Evolutionary conservation across 108 stramenopile species (phyloP).

Genomic region (Cylindrotheca fusiformis): DNA sequence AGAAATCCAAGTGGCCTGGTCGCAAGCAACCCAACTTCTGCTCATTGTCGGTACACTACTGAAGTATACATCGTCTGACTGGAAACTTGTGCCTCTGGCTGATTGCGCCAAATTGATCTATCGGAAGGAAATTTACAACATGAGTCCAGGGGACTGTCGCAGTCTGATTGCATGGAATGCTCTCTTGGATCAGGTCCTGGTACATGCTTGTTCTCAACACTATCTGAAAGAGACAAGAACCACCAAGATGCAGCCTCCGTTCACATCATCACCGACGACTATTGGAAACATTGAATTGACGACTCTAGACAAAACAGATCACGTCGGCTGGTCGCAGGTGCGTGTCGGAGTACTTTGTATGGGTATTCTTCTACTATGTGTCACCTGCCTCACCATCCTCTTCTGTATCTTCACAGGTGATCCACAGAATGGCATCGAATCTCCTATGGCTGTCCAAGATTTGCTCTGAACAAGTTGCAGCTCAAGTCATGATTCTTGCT

Average conservation of each 20-base stretch:
- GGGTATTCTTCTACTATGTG: not conserved
- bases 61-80: constrained; percentile 39
- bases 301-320: constrained; percentile 31
- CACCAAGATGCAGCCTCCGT: constrained; percentile 29
- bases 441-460: constrained; percentile 48
- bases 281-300: constrained; percentile 42
- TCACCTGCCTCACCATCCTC: too few relatives aligned
- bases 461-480: constrained; percentile 21
- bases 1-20: constrained; percentile 54
- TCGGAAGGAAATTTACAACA: constrained; percentile 28
- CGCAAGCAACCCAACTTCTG: constrained; percentile 53
- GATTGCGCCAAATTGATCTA: constrained; percentile 61
- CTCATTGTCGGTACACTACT: constrained; percentile 38
- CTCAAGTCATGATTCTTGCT: constrained; percentile 22
- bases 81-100: constrained; percentile 56
- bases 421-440: constrained; percentile 51
- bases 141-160: constrained; percentile 30
- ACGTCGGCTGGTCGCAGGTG: constrained; percentile 38
- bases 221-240: not conserved
- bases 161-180: constrained; percentile 52
- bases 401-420: constrained; percentile 13
- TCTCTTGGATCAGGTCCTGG: constrained; percentile 42
- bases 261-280: constrained; percentile 26
- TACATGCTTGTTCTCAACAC: constrained; percentile 32
- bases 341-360: not conserved